Conservation (phyloP, 768 basidiomycete genomes). For the Suillus ampliporus region DNA sequence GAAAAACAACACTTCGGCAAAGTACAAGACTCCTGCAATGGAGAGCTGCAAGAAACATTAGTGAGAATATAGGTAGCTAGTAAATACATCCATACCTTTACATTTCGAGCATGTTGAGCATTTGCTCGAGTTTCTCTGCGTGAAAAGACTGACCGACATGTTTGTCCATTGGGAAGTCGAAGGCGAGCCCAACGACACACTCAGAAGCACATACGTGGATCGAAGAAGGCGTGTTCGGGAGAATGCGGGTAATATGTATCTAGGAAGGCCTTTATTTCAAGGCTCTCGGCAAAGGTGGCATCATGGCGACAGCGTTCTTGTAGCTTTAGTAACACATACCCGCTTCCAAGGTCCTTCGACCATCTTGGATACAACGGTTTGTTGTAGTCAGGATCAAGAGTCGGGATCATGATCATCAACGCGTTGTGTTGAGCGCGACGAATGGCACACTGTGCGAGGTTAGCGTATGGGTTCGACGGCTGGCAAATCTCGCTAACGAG, state of each 20-base stretch:
- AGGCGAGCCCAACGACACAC: slow-evolving; percentile 24
- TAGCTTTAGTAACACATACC: neutral
- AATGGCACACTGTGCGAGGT: slow-evolving; percentile 31
- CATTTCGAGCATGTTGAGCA: slow-evolving; percentile 14
- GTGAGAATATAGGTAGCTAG: no score
- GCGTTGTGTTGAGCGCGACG: slow-evolving; percentile 24
- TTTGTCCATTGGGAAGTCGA: slow-evolving; percentile 28
- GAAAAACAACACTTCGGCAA: neutral
- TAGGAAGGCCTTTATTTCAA: neutral
- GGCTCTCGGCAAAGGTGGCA: neutral
- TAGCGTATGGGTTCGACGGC: slow-evolving; percentile 32
- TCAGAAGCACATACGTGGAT: neutral
- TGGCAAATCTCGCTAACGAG: slow-evolving; percentile 31
- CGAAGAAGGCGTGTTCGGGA: neutral
- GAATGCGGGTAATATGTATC: slow-evolving; percentile 3
- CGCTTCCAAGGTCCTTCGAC: slow-evolving; percentile 16
- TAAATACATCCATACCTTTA: slow-evolving; percentile 15
- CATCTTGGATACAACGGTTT: slow-evolving; percentile 8
- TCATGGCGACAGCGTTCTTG: neutral
- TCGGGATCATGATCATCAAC: slow-evolving; percentile 17
- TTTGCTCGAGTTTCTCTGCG: slow-evolving; percentile 16
- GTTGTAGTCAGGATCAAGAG: slow-evolving; percentile 16
- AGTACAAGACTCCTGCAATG: neutral
- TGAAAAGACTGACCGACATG: slow-evolving; percentile 17
- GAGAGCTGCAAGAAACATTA: neutral